Evolutionary conservation across 2,329 filamentous ascomycete genomes (phyloP).

Genomic region (Diplodia sapinea): DNA sequence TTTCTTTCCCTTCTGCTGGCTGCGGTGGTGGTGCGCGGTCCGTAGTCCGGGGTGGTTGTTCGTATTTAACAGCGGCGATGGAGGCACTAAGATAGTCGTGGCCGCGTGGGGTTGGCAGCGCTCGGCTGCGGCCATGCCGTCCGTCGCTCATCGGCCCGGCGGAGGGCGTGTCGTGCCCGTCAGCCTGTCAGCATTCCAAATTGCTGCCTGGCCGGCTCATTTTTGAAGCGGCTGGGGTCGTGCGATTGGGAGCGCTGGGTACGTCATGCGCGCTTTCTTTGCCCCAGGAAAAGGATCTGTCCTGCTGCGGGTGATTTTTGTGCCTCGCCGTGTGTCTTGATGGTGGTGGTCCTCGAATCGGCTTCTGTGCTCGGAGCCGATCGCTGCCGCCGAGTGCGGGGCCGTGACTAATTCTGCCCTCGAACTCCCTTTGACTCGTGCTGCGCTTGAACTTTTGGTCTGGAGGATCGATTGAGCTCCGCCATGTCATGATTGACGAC

Average conservation of each 20-base stretch:
- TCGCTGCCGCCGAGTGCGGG: constrained; percentile 13
- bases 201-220: not conserved
- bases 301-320: not conserved
- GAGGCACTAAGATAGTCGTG: not conserved
- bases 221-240: no score
- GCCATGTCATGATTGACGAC: no score
- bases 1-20: no score
- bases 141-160: not conserved
- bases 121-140: not conserved
- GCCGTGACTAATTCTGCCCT: constrained; percentile 1
- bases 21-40: no score
- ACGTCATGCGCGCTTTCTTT: no score
- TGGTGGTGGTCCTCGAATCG: not conserved
- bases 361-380: constrained; percentile 6
- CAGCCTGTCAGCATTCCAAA: not conserved
- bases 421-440: not conserved
- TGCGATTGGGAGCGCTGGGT: not conserved
- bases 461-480: not conserved
- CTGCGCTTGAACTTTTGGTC: not conserved
- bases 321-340: not conserved
- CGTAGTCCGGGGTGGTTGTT: not conserved
- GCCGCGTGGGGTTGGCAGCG: not conserved
- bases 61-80: constrained; percentile 10
- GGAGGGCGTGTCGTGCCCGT: not conserved
- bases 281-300: not conserved